A percentile compares a stretch with the other conserved stretches of the same genome.
These are phyloP conservation scores for Penicillium paxilli DNA, from an alignment of 495 filamentous ascomycete genomes.

Conservation along the genomic window DNA sequence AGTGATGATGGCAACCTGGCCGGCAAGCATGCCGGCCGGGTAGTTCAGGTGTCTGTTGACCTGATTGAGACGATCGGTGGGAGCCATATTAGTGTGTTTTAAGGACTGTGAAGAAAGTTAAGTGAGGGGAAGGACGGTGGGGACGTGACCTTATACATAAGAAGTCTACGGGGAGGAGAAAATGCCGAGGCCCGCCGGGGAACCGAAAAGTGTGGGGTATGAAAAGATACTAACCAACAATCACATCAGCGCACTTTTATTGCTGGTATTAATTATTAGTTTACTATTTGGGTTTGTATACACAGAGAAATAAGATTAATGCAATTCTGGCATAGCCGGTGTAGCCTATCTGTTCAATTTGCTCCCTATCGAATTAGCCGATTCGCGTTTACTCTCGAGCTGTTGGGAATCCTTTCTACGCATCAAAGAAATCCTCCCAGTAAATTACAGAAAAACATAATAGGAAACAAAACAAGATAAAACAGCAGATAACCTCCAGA, in stretches of 20 bases:
- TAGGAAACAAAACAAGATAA: not conserved
- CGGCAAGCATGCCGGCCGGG: conserved; percentile 71
- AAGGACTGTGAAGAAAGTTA: not conserved
- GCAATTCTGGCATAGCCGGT: not conserved
- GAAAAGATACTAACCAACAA: not conserved
- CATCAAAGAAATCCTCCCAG: not conserved
- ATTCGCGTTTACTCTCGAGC: conserved; percentile 20
- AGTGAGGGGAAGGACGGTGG: conserved; percentile 2
- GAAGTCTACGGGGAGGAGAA: conserved; percentile 6
- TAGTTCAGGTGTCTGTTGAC: conserved; percentile 76
- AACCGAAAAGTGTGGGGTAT: conserved; percentile 28
- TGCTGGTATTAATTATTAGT: too few relatives aligned
- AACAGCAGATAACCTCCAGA: not conserved
- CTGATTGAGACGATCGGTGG: conserved; percentile 60
- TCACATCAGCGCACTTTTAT: too few relatives aligned
- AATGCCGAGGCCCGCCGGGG: conserved; percentile 32
- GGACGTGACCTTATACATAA: conserved; percentile 21
- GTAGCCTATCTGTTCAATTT: conserved; percentile 13
- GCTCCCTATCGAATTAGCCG: conserved; percentile 8
- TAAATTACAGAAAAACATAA: not conserved
- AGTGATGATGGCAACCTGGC: conserved; percentile 85
- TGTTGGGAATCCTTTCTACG: conserved; percentile 6
- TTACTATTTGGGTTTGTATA: too few relatives aligned
- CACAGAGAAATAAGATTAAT: too few relatives aligned
- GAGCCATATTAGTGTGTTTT: conserved; percentile 33